Conservation (phyloP, 1,284 basidiomycete genomes). For the Psilocybe mexicana region DNA sequence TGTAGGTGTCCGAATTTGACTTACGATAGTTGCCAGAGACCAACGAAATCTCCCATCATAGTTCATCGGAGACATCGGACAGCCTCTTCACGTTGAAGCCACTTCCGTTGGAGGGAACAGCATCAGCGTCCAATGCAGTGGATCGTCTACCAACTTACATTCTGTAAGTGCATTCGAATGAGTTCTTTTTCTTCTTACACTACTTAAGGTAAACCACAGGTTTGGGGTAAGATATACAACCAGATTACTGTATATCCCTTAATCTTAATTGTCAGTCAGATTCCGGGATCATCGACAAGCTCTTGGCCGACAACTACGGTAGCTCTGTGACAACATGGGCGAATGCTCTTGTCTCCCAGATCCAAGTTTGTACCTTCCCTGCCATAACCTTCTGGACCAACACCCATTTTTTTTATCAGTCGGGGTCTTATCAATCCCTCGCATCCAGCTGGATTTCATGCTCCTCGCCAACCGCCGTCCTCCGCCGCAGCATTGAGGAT, state of each 20-base stretch:
- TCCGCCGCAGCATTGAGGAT: constrained; percentile 27
- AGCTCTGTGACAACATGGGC: constrained; percentile 45
- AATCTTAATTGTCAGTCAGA: constrained; percentile 32
- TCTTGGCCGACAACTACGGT: constrained; percentile 41
- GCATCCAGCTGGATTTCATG: constrained; percentile 47
- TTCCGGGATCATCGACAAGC: constrained; percentile 47
- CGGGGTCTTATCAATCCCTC: constrained; percentile 39
- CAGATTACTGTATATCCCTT: not conserved
- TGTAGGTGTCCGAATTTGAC: constrained; percentile 23
- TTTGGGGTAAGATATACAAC: constrained; percentile 33
- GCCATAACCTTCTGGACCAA: not conserved
- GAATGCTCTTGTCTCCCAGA: constrained; percentile 40
- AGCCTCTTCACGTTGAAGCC: constrained; percentile 51
- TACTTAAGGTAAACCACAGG: constrained; percentile 16
- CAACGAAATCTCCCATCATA: constrained; percentile 17
- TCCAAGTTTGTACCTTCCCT: constrained; percentile 35
- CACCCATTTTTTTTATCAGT: constrained; percentile 28
- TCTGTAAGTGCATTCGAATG: constrained; percentile 34
- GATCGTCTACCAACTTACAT: constrained; percentile 50
- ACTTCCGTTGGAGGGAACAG: constrained; percentile 43
- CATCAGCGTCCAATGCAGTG: constrained; percentile 40
- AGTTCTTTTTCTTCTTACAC: not conserved
- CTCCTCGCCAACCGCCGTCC: constrained; percentile 40
- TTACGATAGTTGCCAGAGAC: not conserved
- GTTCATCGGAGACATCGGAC: constrained; percentile 55